phyloP scores from a whole-genome alignment of 2,329 filamentous ascomycete species.

The Graphium sp. region DNA sequence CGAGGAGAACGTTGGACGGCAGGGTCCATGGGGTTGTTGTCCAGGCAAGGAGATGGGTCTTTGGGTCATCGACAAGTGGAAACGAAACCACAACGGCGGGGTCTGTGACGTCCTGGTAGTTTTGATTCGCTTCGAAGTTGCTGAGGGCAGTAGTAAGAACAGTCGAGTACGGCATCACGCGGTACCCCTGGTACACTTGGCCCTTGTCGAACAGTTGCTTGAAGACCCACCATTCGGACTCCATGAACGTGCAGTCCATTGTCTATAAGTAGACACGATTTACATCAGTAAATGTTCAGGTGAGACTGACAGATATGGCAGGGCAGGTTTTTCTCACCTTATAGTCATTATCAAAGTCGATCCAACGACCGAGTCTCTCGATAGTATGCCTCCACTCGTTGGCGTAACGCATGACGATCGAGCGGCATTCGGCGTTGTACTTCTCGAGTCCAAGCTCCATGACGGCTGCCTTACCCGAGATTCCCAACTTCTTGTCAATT shows the following conservation, averaged over 20 bases:
- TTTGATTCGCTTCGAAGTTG: conserved; percentile 61
- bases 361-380: conserved; percentile 56
- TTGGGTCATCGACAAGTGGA: conserved; percentile 45
- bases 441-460: conserved; percentile 63
- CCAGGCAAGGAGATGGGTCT: conserved; percentile 34
- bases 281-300: not conserved
- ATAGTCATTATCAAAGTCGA: conserved; percentile 68
- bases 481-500: conserved; percentile 79
- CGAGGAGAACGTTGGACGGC: conserved; percentile 59
- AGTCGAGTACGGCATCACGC: conserved; percentile 63
- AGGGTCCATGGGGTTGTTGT: conserved; percentile 70
- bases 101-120: conserved; percentile 61
- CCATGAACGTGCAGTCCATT: conserved; percentile 63
- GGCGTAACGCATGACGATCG: conserved; percentile 75
- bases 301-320: not conserved
- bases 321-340: conserved; percentile 35
- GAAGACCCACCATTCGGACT: conserved; percentile 66
- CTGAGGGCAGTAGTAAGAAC: conserved; percentile 57
- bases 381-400: conserved; percentile 67
- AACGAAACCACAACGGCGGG: conserved; percentile 58
- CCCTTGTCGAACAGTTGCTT: conserved; percentile 58
- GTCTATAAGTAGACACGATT: no score
- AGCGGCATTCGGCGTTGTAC: conserved; percentile 72
- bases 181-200: conserved; percentile 53
- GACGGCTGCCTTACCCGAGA: conserved; percentile 66